Evolutionary conservation across 495 filamentous ascomycete genomes (phyloP), one percentile per base, ranked within the genome.

Genomic region (Wilcoxina mikolae): DNA sequence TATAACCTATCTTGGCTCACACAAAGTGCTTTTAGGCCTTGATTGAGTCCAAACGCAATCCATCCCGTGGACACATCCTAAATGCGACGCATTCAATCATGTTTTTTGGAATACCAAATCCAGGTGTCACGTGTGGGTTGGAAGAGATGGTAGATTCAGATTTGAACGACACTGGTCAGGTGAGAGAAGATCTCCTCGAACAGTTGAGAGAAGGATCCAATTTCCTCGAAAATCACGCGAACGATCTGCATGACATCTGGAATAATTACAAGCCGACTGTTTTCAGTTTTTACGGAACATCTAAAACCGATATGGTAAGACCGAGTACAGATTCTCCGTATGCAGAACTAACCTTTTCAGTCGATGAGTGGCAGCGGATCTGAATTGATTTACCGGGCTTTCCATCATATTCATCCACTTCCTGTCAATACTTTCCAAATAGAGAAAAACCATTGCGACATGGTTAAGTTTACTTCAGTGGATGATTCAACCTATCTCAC

Each of bases 41-140:
- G 18, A 17, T 46, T 4, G 11, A 61, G 26, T 35, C 55, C 15
- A 22, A 44, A n/a, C 46, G 18, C 23, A 55, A 59, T n/a, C 23
- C 44, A 20, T 18, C 24, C 24, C 45, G n/a, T 44, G 54, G 12
- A 26, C 42, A 24, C 35, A 48, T 56, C 11, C 53, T 54, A 23
- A 48, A 31, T 10, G 28, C 54, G 4, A 58, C 62, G 4, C 39
- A 46, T 20, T 51, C 59, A 3, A 29, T 67, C 4, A 15, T 65
- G 11, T 63, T 67, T 31, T 60, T 67, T 22, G 64, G 64, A 7
- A 51, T 57, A 3, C 64, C 64, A 4, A 59, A 67, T 41, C 26
- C 42, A 7, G 64, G 64, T 2, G 23, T 65, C 24, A 35, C 27
- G 33, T 57, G 20, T 43, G 45, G 9, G 18, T 9, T 45, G 20